These are phyloP conservation scores for Coprinopsis sp. DNA, from an alignment of 768 basidiomycete genomes.

Conservation along the genomic window DNA sequence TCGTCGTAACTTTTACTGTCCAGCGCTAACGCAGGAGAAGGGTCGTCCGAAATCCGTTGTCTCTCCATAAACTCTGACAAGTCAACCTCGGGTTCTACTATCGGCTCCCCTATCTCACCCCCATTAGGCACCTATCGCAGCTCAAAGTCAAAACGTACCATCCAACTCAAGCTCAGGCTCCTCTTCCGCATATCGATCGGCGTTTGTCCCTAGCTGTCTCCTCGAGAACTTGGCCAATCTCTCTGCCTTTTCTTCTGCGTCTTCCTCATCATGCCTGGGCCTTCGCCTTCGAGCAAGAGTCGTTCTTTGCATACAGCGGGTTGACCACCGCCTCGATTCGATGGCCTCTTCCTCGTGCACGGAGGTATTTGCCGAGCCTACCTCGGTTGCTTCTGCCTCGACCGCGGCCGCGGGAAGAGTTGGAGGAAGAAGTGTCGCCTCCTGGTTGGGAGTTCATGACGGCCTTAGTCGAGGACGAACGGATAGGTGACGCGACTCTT, in stretches of 20 bases:
- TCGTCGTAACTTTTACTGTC: conserved; percentile 42
- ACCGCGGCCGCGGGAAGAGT: too few relatives aligned
- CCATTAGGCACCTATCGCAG: not conserved
- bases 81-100: conserved; percentile 70
- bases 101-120: conserved; percentile 50
- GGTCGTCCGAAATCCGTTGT: conserved; percentile 46
- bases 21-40: conserved; percentile 19
- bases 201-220: conserved; percentile 63
- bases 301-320: conserved; percentile 64
- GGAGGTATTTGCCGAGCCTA: conserved; percentile 69
- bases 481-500: too few relatives aligned
- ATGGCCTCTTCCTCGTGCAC: conserved; percentile 59
- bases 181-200: conserved; percentile 68
- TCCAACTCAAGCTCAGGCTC: conserved; percentile 68
- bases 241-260: conserved; percentile 49
- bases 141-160: conserved; percentile 33
- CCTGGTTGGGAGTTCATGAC: too few relatives aligned
- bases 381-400: conserved; percentile 57
- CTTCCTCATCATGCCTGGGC: conserved; percentile 35
- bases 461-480: not conserved
- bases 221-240: conserved; percentile 46
- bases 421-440: too few relatives aligned
- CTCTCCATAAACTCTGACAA: conserved; percentile 60
- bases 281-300: conserved; percentile 58
- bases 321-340: conserved; percentile 50